These are phyloP conservation scores for Boletellus emodensis DNA, from an alignment of 768 basidiomycete species.

Conservation along the genomic window DNA sequence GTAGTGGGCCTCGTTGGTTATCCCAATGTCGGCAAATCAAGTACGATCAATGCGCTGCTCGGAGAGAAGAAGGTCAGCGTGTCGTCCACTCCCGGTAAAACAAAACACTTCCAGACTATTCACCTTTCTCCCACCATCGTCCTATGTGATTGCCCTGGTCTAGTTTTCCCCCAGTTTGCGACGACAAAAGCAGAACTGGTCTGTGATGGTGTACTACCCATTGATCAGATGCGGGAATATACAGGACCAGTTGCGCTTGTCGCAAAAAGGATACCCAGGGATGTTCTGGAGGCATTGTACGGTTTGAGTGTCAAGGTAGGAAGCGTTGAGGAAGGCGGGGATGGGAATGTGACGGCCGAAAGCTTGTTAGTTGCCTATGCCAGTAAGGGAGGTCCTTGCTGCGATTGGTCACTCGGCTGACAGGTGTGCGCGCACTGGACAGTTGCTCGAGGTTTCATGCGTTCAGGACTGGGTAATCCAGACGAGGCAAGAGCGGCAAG, in stretches of 20 bases:
- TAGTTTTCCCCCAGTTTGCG: slow-evolving; percentile 98
- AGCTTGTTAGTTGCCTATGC: slow-evolving; percentile 87
- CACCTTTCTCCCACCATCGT: slow-evolving; percentile 82
- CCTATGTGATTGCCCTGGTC: slow-evolving; percentile 95
- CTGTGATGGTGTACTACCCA: slow-evolving; percentile 94
- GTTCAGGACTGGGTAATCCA: slow-evolving; percentile 94
- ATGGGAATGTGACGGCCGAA: slow-evolving; percentile 68
- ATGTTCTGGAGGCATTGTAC: slow-evolving; percentile 86
- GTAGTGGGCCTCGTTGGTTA: slow-evolving; percentile 94
- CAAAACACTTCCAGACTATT: slow-evolving; percentile 99
- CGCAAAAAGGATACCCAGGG: slow-evolving; percentile 71
- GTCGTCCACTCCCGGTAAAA: slow-evolving; percentile 96
- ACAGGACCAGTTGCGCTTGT: slow-evolving; percentile 81
- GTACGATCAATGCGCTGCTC: slow-evolving; percentile 93
- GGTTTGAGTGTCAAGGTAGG: slow-evolving; percentile 70
- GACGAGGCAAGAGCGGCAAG: slow-evolving; percentile 94
- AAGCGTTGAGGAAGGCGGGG: slow-evolving; percentile 77
- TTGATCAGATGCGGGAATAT: slow-evolving; percentile 94
- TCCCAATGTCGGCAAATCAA: slow-evolving; percentile 98
- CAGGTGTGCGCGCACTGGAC: slow-evolving; percentile 10
- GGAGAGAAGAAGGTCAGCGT: slow-evolving; percentile 98
- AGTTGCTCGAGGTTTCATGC: slow-evolving; percentile 93
- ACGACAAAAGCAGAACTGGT: slow-evolving; percentile 94
- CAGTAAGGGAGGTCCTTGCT: slow-evolving; percentile 52
- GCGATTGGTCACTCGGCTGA: slow-evolving; percentile 2